Conservation (phyloP, 169 alveolate species). For the Plasmodium knowlesi region DNA sequence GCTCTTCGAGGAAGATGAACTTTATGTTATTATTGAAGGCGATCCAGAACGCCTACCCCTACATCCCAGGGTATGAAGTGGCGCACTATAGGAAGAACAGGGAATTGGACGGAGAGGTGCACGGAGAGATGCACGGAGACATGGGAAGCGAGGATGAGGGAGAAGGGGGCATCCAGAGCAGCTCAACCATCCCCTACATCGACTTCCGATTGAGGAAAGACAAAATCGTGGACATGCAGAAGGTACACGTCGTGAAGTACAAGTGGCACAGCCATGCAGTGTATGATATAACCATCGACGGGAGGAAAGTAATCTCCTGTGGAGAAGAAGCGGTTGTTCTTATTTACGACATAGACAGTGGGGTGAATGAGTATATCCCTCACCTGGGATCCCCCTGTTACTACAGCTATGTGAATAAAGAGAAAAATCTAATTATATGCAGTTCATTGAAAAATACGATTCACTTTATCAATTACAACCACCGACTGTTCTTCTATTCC, state of each 20-base stretch:
- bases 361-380: slow-evolving; percentile 1
- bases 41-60: not conserved
- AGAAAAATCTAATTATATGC: slow-evolving; percentile 34
- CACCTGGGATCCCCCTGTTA: slow-evolving; percentile 66
- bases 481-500: slow-evolving; percentile 41
- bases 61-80: not conserved
- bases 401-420: slow-evolving; percentile 16
- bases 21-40: not conserved
- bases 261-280: slow-evolving; percentile 68
- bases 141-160: not conserved
- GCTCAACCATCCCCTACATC: slow-evolving; percentile 8
- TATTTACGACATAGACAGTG: slow-evolving; percentile 30
- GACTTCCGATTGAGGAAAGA: not conserved
- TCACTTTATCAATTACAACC: slow-evolving; percentile 21
- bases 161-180: not conserved
- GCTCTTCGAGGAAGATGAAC: not conserved
- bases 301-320: slow-evolving; percentile 7
- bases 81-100: not conserved
- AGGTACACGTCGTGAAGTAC: slow-evolving; percentile 4
- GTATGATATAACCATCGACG: slow-evolving; percentile 15
- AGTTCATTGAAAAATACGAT: slow-evolving; percentile 14
- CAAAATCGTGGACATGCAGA: slow-evolving; percentile 3
- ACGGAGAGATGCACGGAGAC: too few relatives aligned
- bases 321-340: slow-evolving; percentile 65
- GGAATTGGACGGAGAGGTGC: not conserved